These are phyloP conservation scores for Xylariaceae sp. DNA, from an alignment of 2,329 filamentous ascomycete species.

Conservation along the genomic window DNA sequence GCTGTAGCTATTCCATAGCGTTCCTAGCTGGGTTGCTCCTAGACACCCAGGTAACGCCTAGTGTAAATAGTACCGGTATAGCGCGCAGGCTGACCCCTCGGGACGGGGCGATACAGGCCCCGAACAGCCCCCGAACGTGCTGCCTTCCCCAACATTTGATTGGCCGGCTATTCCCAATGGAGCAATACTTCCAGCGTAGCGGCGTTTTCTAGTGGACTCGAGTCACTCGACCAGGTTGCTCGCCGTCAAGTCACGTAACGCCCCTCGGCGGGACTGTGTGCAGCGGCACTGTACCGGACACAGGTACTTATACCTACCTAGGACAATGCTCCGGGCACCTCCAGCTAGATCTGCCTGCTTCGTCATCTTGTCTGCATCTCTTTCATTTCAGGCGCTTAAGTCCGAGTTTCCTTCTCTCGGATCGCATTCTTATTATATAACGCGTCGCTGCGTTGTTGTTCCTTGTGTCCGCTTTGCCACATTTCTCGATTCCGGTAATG, in stretches of 20 bases:
- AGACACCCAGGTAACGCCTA: background rate
- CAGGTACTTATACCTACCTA: background rate
- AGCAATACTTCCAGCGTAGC: background rate
- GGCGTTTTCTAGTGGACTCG: background rate
- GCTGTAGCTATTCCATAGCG: no score
- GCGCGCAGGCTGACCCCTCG: background rate
- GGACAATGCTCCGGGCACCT: background rate
- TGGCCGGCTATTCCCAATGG: conserved; percentile 1
- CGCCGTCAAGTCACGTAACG: background rate
- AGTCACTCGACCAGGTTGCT: no score
- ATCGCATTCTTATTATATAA: conserved; percentile 26
- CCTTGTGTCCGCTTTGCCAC: conserved; percentile 28
- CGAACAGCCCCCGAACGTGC: conserved; percentile 1
- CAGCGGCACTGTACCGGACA: background rate
- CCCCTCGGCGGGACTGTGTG: background rate
- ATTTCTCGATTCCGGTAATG: conserved; percentile 36
- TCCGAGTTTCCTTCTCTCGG: background rate
- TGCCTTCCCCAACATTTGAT: background rate
- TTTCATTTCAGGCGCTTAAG: background rate
- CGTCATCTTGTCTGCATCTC: conserved; percentile 7
- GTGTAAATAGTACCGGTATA: conserved; percentile 1
- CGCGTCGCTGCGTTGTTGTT: conserved; percentile 13
- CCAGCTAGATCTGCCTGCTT: background rate
- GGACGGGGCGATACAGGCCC: conserved; percentile 16
- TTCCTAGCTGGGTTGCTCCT: no score